Evolutionary conservation across 352 stramenopile genomes (phyloP), one percentile per base, ranked within the genome.

Genomic region (Pythium pyrilobum): DNA sequence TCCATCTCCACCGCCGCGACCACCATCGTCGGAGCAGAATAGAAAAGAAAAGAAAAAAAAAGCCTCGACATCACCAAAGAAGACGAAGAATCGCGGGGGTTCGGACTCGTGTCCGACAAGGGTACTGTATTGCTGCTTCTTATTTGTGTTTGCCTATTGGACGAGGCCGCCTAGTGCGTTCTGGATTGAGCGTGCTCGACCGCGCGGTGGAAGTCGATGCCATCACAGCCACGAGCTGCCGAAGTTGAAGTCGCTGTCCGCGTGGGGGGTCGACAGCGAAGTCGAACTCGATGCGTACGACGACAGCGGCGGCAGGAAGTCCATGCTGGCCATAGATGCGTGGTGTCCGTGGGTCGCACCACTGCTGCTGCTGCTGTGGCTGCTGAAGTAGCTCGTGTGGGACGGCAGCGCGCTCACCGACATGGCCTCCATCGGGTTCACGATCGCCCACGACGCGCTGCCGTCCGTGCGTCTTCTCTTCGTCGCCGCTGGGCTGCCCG

Each of bases 341-440:
- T n/a, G n/a, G n/a, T n/a, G n/a, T n/a, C n/a, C 37, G 25, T 47
- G 33, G 31, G 18, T 53, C 18, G n/a, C 27, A 11, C 51, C 25
- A 32, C 23, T 42, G 40, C 4, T 56, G 34, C 16, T 54, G 53
- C 27, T 15, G 43, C 37, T 39, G 33, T 63, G 56, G 41, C 34
- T 48, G 16, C 15, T 42, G 38, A 37, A 53, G 34, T 31, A 48
- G 32, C 56, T 64, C 16, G 46, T 15, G 47, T 47, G 16, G n/a
- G 48, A 48, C 6, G 32, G 42, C 40, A 12, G 10, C 12, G 9
- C 23, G n/a, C 15, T 28, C 21, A 38, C 36, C 3, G 46, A 15
- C 43, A 71, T 57, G 13, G 62, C 62, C 27, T 74, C 66, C 66
- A 74, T 69, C 1, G 66, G 66, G 21, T 74, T 71, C 12, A 74